Evolutionary conservation across 2,329 filamentous ascomycete species (phyloP).

Genomic region (Nothopassalora personata): DNA sequence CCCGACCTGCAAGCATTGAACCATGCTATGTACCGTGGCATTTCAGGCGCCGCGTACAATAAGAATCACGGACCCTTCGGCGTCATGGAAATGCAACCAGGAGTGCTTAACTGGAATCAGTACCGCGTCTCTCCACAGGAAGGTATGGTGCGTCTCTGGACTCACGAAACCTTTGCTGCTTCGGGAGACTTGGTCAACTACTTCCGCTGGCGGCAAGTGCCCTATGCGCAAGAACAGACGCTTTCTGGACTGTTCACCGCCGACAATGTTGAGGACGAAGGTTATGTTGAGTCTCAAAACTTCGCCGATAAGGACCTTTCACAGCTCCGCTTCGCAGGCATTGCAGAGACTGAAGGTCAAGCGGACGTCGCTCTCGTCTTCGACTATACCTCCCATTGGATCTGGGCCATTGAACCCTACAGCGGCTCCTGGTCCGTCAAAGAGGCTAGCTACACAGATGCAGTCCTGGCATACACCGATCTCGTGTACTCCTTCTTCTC

Average conservation of each 20-base stretch:
- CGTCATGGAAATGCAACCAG: constrained; percentile 26
- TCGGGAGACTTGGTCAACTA: constrained; percentile 23
- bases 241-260: constrained; percentile 19
- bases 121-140: constrained; percentile 23
- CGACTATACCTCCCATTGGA: constrained; percentile 22
- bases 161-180: constrained; percentile 22
- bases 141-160: constrained; percentile 25
- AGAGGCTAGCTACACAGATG: constrained; percentile 17
- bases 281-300: constrained; percentile 17
- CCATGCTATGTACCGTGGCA: constrained; percentile 20
- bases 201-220: constrained; percentile 23
- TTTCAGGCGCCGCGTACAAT: constrained; percentile 18
- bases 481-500: constrained; percentile 22
- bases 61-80: constrained; percentile 18
- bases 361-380: constrained; percentile 20
- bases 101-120: constrained; percentile 22
- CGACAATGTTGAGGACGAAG: constrained; percentile 18
- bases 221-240: constrained; percentile 23
- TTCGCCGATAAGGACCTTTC: constrained; percentile 18
- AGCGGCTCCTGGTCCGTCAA: constrained; percentile 19
- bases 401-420: constrained; percentile 23
- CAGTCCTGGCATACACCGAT: constrained; percentile 13
- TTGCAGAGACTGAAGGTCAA: constrained; percentile 3
- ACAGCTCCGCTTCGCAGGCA: constrained; percentile 1
- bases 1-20: constrained; percentile 21